Evolutionary conservation across 306 rosid genomes (phyloP).

Genomic region (Betula pendula): DNA sequence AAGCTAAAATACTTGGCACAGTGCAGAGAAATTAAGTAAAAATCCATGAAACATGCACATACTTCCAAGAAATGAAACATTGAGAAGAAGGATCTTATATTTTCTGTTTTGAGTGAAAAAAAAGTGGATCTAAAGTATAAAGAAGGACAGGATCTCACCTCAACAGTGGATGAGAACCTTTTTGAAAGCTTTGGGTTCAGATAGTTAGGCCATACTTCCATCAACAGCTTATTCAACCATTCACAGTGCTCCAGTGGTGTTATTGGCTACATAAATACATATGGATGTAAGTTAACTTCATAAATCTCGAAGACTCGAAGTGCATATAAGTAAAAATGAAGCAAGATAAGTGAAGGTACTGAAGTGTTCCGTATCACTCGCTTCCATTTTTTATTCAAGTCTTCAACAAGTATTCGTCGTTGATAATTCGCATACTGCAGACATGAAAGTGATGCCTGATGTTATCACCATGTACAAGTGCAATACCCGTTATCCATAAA

Average conservation of each 20-base stretch:
- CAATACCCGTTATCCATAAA: neutral
- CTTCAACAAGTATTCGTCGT: constrained; percentile 77
- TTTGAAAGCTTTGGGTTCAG: constrained; percentile 66
- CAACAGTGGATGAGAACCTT: constrained; percentile 68
- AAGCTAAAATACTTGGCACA: neutral
- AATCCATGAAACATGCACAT: neutral
- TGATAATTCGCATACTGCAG: constrained; percentile 84
- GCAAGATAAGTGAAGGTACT: constrained; percentile 41
- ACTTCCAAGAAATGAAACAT: neutral
- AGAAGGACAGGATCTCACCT: constrained; percentile 50
- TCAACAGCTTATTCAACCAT: constrained; percentile 84
- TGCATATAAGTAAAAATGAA: neutral
- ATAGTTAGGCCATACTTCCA: constrained; percentile 73
- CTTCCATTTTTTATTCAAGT: constrained; percentile 84
- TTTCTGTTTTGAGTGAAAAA: neutral
- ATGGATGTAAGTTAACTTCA: constrained; percentile 26
- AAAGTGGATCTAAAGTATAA: constrained; percentile 16
- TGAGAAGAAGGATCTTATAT: constrained; percentile 16
- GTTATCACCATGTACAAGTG: constrained; percentile 21
- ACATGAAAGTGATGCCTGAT: constrained; percentile 27
- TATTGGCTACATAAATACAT: constrained; percentile 52
- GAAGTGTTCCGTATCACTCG: constrained; percentile 59
- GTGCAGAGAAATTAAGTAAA: neutral
- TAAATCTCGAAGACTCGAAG: constrained; percentile 1
- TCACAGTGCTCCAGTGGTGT: constrained; percentile 96